phyloP scores from a whole-genome alignment of 2,329 filamentous ascomycete genomes.

The Elsinoe batatas region DNA sequence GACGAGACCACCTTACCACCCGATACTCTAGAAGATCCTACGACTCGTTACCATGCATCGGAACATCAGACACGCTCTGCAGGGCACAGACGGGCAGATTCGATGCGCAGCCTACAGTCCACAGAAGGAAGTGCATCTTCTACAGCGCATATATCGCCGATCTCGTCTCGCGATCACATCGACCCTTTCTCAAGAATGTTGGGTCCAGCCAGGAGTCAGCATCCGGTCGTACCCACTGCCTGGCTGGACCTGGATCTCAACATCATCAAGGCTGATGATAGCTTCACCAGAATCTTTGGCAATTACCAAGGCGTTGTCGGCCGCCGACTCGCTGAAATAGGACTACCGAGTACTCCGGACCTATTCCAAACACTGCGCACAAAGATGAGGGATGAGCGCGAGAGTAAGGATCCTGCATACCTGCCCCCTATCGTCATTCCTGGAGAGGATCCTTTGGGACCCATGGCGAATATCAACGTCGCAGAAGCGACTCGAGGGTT shows the following conservation, averaged over 20 bases:
- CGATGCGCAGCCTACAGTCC: slow-evolving; percentile 25
- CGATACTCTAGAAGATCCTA: not conserved
- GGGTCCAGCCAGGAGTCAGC: not conserved
- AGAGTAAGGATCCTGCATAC: slow-evolving; percentile 39
- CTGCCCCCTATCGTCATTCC: slow-evolving; percentile 40
- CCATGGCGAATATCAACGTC: slow-evolving; percentile 33
- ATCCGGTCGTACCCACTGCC: slow-evolving; percentile 25
- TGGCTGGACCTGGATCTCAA: slow-evolving; percentile 40
- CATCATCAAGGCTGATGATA: slow-evolving; percentile 36
- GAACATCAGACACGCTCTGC: slow-evolving; percentile 18
- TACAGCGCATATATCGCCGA: not conserved
- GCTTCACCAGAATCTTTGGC: slow-evolving; percentile 35
- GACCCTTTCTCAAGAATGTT: not conserved
- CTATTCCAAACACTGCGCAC: slow-evolving; percentile 35
- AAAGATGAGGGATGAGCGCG: slow-evolving; percentile 37
- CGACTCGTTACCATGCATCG: not conserved
- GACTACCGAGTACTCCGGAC: slow-evolving; percentile 33
- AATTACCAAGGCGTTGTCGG: slow-evolving; percentile 30
- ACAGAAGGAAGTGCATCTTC: slow-evolving; percentile 3
- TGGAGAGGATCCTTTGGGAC: slow-evolving; percentile 34
- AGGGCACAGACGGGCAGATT: slow-evolving; percentile 24
- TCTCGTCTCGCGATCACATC: slow-evolving; percentile 1
- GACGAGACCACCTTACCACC: slow-evolving; percentile 1
- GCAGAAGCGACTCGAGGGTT: slow-evolving; percentile 37
- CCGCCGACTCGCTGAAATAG: slow-evolving; percentile 34